phyloP scores from a whole-genome alignment of 805 yeast species.

The Lipomyces spencermartinsiae region DNA sequence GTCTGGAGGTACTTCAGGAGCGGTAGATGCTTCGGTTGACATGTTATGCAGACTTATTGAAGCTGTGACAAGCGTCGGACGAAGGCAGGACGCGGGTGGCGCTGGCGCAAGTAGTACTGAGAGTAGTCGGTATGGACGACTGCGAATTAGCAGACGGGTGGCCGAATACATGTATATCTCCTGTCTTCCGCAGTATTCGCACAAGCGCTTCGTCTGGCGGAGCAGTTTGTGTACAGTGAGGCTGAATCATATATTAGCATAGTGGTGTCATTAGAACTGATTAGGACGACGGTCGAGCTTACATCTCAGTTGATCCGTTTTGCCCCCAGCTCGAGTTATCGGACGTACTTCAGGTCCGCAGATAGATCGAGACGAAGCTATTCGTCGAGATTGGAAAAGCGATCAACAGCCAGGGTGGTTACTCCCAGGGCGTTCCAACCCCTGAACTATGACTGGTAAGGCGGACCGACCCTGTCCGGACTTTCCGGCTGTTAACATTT shows the following conservation, averaged over 20 bases:
- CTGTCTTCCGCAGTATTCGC: background rate
- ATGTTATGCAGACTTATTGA: background rate
- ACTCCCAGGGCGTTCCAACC: background rate
- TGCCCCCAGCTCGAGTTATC: too few relatives aligned
- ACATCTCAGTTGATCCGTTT: too few relatives aligned
- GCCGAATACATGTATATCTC: background rate
- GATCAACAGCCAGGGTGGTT: too few relatives aligned
- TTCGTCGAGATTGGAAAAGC: too few relatives aligned
- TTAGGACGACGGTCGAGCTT: too few relatives aligned
- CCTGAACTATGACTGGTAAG: background rate
- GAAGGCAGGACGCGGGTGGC: background rate
- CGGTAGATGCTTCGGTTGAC: background rate
- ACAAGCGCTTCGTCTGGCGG: background rate
- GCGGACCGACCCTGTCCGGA: background rate
- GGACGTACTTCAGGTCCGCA: too few relatives aligned
- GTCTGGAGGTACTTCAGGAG: constrained; percentile 9
- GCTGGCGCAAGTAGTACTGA: background rate
- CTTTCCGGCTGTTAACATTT: background rate
- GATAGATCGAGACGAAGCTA: too few relatives aligned
- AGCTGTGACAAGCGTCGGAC: background rate
- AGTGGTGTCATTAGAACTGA: too few relatives aligned
- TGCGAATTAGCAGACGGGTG: background rate
- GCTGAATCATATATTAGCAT: too few relatives aligned
- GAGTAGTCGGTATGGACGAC: background rate
- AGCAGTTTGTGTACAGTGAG: background rate